phyloP scores from a whole-genome alignment of 139 green algal genomes.

The Auxenochlorella pyrenoidosa region DNA sequence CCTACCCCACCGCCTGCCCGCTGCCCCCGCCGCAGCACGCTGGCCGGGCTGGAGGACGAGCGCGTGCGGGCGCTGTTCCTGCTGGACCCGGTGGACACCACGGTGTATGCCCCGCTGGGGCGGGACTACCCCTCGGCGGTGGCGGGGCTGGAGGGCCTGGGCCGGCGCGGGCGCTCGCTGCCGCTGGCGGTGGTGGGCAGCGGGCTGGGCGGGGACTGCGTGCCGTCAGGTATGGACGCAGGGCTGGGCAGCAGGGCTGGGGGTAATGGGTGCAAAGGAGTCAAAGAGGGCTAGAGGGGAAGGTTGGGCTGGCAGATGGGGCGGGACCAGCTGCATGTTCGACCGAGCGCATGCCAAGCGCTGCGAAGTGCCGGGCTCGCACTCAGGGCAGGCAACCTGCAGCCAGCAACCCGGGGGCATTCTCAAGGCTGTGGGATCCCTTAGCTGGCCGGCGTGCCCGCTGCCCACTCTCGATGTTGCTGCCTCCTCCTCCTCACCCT shows the following conservation, averaged over 20 bases:
- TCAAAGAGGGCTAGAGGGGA: no score
- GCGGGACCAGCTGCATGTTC: no score
- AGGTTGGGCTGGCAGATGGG: no score
- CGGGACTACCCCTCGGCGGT: conserved; percentile 74
- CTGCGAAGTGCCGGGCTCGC: no score
- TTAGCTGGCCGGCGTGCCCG: not conserved
- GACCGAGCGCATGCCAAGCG: no score
- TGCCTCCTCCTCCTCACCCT: not conserved
- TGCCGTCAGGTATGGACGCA: conserved; percentile 43
- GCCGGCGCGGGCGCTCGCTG: conserved; percentile 30
- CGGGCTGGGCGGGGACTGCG: conserved; percentile 76
- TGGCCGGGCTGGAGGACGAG: conserved; percentile 72
- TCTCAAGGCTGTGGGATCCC: not conserved
- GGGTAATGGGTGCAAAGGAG: not conserved
- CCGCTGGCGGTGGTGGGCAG: conserved; percentile 74
- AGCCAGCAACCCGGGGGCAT: no score
- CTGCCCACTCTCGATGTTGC: not conserved
- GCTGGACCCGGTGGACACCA: conserved; percentile 93
- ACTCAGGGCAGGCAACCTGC: no score
- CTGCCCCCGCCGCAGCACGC: conserved; percentile 46
- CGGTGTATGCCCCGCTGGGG: conserved; percentile 48
- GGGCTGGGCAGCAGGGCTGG: not conserved
- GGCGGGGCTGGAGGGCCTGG: conserved; percentile 46
- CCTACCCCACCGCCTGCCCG: not conserved
- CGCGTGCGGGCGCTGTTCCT: conserved; percentile 80